Conservation (phyloP, 352 stramenopile genomes). For the Globisporangium iwayamae region DNA sequence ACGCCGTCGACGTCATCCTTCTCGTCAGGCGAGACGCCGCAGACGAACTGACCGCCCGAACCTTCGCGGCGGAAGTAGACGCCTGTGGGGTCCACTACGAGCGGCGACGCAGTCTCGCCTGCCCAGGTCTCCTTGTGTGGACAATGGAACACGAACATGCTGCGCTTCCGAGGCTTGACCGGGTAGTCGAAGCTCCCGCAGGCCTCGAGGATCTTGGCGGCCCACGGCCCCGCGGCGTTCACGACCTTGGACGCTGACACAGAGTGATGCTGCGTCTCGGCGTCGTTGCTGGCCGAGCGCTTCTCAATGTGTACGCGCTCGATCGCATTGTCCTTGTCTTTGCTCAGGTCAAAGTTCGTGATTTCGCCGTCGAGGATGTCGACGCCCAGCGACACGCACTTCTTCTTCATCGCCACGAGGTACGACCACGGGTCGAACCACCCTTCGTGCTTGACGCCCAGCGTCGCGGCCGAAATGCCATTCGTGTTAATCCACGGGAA, state of each 20-base stretch:
- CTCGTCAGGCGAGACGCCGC: slow-evolving; percentile 56
- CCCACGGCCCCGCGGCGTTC: slow-evolving; percentile 73
- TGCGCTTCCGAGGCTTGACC: slow-evolving; percentile 71
- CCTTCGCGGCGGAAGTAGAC: slow-evolving; percentile 84
- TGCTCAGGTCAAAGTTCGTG: slow-evolving; percentile 54
- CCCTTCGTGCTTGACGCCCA: slow-evolving; percentile 70
- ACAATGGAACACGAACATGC: slow-evolving; percentile 77
- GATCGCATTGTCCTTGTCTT: slow-evolving; percentile 46
- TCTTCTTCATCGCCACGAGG: slow-evolving; percentile 70
- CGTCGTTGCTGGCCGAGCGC: slow-evolving; percentile 15
- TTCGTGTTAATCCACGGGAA: slow-evolving; percentile 80
- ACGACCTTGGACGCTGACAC: slow-evolving; percentile 62
- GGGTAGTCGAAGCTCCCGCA: slow-evolving; percentile 74
- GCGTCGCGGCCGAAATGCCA: slow-evolving; percentile 48
- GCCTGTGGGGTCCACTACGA: slow-evolving; percentile 72
- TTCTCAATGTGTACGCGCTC: slow-evolving; percentile 55
- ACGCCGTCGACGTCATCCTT: slow-evolving; percentile 60
- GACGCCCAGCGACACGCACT: slow-evolving; percentile 66
- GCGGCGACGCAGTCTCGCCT: slow-evolving; percentile 50
- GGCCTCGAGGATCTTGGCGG: slow-evolving; percentile 59
- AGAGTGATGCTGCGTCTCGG: slow-evolving; percentile 22
- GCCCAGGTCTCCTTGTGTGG: slow-evolving; percentile 73
- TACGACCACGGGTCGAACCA: slow-evolving; percentile 87
- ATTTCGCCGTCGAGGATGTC: slow-evolving; percentile 71
- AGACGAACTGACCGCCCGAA: slow-evolving; percentile 63